Percentiles rank a stretch among this genome's conserved stretches.
Conservation (phyloP, 768 basidiomycete genomes). For the Leccinum longicurvipes region DNA sequence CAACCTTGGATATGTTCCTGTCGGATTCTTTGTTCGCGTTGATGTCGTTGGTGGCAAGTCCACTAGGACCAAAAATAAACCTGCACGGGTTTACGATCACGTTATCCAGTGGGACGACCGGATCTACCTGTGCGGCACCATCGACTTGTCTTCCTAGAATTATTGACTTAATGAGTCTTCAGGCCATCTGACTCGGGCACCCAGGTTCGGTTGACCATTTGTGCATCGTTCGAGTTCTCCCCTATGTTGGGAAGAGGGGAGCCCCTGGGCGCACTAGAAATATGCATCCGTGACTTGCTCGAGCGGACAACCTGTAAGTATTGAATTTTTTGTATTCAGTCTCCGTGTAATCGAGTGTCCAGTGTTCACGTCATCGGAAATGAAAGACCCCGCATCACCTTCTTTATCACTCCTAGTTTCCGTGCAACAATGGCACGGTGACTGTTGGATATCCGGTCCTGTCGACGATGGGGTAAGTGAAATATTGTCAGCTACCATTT, state of each 20-base stretch:
- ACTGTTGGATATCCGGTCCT: background rate
- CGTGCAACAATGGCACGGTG: background rate
- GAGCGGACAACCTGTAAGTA: background rate
- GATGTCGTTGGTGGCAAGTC: background rate
- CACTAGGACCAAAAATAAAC: constrained; percentile 5
- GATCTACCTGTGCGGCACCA: background rate
- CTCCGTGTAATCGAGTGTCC: no score
- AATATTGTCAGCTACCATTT: background rate
- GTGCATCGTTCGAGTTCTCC: background rate
- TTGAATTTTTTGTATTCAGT: background rate
- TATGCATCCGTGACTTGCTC: background rate
- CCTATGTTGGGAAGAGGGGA: background rate
- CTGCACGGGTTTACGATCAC: background rate
- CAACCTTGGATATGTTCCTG: constrained; percentile 12
- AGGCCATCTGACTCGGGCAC: background rate
- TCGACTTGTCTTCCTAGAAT: background rate
- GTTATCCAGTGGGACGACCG: constrained; percentile 14
- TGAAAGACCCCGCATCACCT: background rate
- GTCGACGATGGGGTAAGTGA: background rate
- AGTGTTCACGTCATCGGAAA: background rate
- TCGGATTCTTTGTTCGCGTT: constrained; percentile 15
- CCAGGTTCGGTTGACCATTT: background rate
- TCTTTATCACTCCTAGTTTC: background rate
- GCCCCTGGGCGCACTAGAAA: background rate
- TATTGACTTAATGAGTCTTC: background rate